phyloP scores from a whole-genome alignment of 371 early-diverging fungal species.

The Nematocida ironsii region DNA sequence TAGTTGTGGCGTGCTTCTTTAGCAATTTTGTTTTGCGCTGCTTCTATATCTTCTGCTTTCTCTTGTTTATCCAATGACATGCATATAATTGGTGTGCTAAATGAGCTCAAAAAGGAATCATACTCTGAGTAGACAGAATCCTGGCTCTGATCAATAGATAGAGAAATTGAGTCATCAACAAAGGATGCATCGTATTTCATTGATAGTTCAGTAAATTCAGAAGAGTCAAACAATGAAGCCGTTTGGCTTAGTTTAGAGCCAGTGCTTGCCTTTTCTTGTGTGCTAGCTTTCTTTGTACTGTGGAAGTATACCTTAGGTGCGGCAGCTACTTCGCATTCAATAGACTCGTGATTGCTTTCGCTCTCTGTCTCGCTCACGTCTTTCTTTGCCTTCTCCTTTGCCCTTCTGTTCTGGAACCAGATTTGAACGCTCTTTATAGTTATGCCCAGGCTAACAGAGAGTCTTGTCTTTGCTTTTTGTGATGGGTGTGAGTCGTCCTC shows the following conservation, averaged over 20 bases:
- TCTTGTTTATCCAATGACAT: constrained; percentile 1
- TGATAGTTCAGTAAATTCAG: background rate
- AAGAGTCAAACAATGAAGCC: background rate
- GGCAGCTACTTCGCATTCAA: background rate
- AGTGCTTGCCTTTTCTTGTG: background rate
- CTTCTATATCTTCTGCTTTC: background rate
- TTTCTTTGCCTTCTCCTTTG: constrained; percentile 61
- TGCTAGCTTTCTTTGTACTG: background rate
- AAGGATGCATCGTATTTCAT: constrained; percentile 37
- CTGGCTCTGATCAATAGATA: background rate
- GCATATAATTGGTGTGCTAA: background rate
- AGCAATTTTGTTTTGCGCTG: background rate
- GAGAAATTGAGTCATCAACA: constrained; percentile 10
- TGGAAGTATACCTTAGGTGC: background rate
- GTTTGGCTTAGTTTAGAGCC: background rate
- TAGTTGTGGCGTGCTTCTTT: background rate
- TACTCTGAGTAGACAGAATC: constrained; percentile 1
- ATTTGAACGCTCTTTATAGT: constrained; percentile 63
- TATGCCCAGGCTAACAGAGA: constrained; percentile 49
- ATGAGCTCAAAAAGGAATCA: constrained; percentile 31
- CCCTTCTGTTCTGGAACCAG: constrained; percentile 70
- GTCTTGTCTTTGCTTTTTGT: constrained; percentile 45
- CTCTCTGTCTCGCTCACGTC: constrained; percentile 34
- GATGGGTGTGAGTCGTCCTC: constrained; percentile 63
- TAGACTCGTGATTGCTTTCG: constrained; percentile 1